Conservation (phyloP, 2,329 filamentous ascomycete genomes). For the Talaromyces sp. region DNA sequence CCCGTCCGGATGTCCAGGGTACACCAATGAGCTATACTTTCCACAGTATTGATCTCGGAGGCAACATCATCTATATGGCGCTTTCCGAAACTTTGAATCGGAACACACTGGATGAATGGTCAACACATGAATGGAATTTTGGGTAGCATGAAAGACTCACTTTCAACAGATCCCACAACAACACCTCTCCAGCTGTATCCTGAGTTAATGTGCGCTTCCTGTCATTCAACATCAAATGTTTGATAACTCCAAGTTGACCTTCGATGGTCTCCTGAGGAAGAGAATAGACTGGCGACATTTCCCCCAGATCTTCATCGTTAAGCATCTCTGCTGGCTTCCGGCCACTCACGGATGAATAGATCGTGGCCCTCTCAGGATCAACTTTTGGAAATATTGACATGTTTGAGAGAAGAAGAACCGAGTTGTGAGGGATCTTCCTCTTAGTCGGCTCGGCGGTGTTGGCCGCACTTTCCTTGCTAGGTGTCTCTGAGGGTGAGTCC, state of each 20-base stretch:
- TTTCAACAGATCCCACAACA: conserved; percentile 89
- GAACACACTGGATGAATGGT: conserved; percentile 62
- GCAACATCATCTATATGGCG: conserved; percentile 90
- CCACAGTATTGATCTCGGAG: conserved; percentile 76
- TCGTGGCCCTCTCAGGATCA: conserved; percentile 55
- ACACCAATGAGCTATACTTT: conserved; percentile 94
- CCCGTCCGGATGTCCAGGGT: conserved; percentile 91
- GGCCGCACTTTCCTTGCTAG: conserved; percentile 31
- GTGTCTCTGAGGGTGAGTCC: conserved; percentile 34
- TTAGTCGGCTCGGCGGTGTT: conserved; percentile 32
- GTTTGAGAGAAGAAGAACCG: conserved; percentile 78
- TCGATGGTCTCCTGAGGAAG: conserved; percentile 79
- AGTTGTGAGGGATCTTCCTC: conserved; percentile 69
- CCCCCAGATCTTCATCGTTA: conserved; percentile 46
- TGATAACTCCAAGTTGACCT: conserved; percentile 91
- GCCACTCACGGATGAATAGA: conserved; percentile 47
- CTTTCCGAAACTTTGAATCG: conserved; percentile 89
- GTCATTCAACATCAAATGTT: conserved; percentile 88
- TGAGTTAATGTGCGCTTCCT: conserved; percentile 82
- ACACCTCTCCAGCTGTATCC: conserved; percentile 90
- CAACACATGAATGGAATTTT: conserved; percentile 21
- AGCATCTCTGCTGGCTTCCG: conserved; percentile 59
- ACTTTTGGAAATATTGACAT: conserved; percentile 69
- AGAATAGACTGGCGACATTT: conserved; percentile 62
- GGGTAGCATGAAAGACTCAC: conserved; percentile 43